Percentiles rank a stretch among this genome's conserved stretches.
Evolutionary conservation across 2,329 filamentous ascomycete species (phyloP).

Genomic region (Fusarium sp.): DNA sequence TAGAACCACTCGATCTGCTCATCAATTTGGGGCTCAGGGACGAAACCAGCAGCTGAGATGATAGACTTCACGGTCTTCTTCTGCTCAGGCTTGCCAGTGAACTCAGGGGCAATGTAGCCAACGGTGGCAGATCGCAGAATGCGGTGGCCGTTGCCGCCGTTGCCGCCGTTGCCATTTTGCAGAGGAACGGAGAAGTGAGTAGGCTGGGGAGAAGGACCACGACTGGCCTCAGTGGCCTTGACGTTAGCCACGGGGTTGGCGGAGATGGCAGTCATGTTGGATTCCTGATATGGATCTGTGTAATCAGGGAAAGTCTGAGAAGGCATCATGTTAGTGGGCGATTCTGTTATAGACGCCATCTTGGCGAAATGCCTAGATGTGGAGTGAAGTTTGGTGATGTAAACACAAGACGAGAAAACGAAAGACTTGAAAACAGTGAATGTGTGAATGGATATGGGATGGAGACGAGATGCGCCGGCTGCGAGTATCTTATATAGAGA

Average conservation of each 20-base stretch:
- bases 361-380: slow-evolving; percentile 33
- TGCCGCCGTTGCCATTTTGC: slow-evolving; percentile 57
- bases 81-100: slow-evolving; percentile 91
- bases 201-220: slow-evolving; percentile 86
- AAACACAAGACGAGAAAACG: slow-evolving; percentile 20
- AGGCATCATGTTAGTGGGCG: slow-evolving; percentile 52
- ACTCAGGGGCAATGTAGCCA: slow-evolving; percentile 93
- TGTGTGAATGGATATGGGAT: neutral
- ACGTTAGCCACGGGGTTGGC: slow-evolving; percentile 55
- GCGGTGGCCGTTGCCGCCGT: slow-evolving; percentile 73
- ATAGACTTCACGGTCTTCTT: slow-evolving; percentile 87
- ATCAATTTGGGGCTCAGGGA: slow-evolving; percentile 84
- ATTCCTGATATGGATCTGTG: slow-evolving; percentile 51
- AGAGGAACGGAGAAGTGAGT: slow-evolving; percentile 81
- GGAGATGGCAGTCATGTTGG: slow-evolving; percentile 47
- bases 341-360: slow-evolving; percentile 50
- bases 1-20: slow-evolving; percentile 96
- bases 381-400: slow-evolving; percentile 11
- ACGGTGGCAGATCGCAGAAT: slow-evolving; percentile 88
- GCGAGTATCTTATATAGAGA: slow-evolving; percentile 36
- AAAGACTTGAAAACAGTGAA: slow-evolving; percentile 9
- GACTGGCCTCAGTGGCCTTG: slow-evolving; percentile 54
- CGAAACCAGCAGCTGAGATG: slow-evolving; percentile 82
- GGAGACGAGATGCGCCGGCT: slow-evolving; percentile 12
- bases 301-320: slow-evolving; percentile 58